Evolutionary conservation across 441 rosid species (phyloP).

Genomic region (Corymbia citriodora): DNA sequence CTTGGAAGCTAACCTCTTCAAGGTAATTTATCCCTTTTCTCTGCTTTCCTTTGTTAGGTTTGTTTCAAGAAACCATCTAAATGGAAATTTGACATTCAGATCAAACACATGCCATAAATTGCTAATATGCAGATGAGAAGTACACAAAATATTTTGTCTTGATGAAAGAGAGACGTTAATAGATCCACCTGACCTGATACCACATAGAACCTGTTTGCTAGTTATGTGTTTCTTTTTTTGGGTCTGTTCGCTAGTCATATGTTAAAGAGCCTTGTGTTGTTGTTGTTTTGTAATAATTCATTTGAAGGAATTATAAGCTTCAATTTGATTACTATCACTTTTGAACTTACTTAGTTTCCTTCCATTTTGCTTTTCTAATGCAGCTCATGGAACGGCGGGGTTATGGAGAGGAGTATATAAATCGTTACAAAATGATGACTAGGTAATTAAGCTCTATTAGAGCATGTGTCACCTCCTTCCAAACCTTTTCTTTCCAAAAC

Average conservation of each 20-base stretch:
- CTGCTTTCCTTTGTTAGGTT: neutral
- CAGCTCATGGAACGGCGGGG: constrained; percentile 98
- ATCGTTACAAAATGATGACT: constrained; percentile 98
- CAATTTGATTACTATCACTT: neutral
- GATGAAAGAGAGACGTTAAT: neutral
- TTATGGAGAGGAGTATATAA: constrained; percentile 87
- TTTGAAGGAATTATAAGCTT: neutral
- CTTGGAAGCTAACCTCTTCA: constrained; percentile 88
- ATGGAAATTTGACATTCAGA: neutral
- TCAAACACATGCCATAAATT: neutral
- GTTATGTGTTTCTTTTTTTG: neutral
- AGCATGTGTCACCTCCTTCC: neutral
- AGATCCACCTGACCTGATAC: neutral
- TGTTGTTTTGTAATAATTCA: neutral
- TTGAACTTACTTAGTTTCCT: constrained; percentile 1
- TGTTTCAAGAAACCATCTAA: neutral
- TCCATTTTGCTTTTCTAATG: constrained; percentile 14
- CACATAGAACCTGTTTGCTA: neutral
- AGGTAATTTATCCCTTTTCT: constrained; percentile 33
- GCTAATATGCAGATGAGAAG: neutral
- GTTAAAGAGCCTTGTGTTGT: neutral
- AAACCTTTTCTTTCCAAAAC: neutral
- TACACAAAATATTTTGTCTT: neutral
- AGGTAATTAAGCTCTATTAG: constrained; percentile 37
- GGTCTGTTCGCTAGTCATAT: neutral